Evolutionary conservation across 2,329 filamentous ascomycete genomes (phyloP).

Genomic region (Phialemoniopsis sp.): DNA sequence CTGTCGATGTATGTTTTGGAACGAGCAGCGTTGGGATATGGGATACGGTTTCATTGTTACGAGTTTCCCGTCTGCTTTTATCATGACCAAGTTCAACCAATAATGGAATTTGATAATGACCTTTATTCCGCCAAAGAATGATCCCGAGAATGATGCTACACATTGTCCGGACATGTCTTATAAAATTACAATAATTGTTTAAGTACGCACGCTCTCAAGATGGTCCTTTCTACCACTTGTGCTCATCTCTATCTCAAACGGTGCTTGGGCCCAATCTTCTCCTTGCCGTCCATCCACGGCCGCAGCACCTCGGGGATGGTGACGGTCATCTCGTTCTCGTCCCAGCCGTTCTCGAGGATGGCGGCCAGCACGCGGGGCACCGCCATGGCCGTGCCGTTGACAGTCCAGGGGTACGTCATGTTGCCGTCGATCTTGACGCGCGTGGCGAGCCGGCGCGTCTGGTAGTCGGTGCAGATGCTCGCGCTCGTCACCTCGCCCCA

Average conservation of each 20-base stretch:
- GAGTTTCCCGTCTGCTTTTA: too few species aligned
- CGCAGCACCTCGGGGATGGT: constrained; percentile 74
- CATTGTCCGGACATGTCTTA: too few species aligned
- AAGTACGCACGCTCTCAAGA: too few species aligned
- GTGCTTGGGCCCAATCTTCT: constrained; percentile 51
- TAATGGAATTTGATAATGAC: too few species aligned
- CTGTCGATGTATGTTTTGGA: not conserved
- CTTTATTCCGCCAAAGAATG: too few species aligned
- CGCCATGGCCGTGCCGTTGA: constrained; percentile 92
- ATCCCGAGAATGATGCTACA: too few species aligned
- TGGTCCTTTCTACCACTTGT: too few species aligned
- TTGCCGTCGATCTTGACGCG: constrained; percentile 57
- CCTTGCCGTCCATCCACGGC: constrained; percentile 77
- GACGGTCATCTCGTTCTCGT: constrained; percentile 63
- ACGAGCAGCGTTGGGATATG: too few species aligned
- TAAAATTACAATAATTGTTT: too few species aligned
- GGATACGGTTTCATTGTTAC: too few species aligned
- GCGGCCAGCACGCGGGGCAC: constrained; percentile 87
- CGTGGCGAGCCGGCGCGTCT: constrained; percentile 77
- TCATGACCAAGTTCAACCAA: too few species aligned
- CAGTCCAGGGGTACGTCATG: constrained; percentile 76
- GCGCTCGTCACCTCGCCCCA: constrained; percentile 94
- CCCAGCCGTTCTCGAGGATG: constrained; percentile 86
- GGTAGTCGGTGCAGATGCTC: constrained; percentile 93
- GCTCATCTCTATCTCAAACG: not conserved